These are phyloP conservation scores for Arthrobotrys sphaeroides DNA, from an alignment of 2,329 filamentous ascomycete genomes.

Conservation along the genomic window DNA sequence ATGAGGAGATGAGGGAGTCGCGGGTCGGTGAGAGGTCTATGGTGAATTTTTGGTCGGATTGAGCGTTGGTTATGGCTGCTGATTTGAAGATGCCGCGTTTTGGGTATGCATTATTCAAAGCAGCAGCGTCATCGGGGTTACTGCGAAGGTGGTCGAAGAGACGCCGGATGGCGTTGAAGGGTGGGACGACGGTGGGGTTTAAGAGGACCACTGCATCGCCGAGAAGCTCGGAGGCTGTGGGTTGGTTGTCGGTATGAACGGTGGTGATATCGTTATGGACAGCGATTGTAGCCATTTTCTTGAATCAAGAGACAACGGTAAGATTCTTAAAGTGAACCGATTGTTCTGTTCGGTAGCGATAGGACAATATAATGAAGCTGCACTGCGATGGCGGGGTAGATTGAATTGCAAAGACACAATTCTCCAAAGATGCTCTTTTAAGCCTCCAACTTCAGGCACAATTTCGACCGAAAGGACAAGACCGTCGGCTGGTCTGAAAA, in stretches of 20 bases:
- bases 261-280: neutral
- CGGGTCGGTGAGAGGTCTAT: constrained; percentile 9
- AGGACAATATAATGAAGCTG: no score
- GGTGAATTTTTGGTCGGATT: constrained; percentile 15
- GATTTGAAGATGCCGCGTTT: constrained; percentile 20
- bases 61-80: neutral
- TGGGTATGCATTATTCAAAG: constrained; percentile 6
- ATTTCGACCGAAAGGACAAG: no score
- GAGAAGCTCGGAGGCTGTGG: neutral
- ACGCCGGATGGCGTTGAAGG: neutral
- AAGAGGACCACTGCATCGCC: neutral
- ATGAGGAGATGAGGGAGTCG: neutral
- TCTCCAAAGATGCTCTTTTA: neutral
- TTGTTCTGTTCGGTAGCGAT: neutral
- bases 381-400: neutral
- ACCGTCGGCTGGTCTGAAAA: no score
- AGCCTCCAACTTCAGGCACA: neutral
- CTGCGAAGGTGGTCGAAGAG: constrained; percentile 14
- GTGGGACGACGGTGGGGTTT: neutral
- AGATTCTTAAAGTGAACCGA: neutral
- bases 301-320: neutral
- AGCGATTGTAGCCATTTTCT: neutral
- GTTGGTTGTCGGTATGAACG: neutral
- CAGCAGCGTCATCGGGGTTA: neutral
- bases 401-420: neutral